Percentiles rank a stretch among this genome's conserved stretches.
phyloP scores from a whole-genome alignment of 352 stramenopile genomes.

The Globisporangium parvum region DNA sequence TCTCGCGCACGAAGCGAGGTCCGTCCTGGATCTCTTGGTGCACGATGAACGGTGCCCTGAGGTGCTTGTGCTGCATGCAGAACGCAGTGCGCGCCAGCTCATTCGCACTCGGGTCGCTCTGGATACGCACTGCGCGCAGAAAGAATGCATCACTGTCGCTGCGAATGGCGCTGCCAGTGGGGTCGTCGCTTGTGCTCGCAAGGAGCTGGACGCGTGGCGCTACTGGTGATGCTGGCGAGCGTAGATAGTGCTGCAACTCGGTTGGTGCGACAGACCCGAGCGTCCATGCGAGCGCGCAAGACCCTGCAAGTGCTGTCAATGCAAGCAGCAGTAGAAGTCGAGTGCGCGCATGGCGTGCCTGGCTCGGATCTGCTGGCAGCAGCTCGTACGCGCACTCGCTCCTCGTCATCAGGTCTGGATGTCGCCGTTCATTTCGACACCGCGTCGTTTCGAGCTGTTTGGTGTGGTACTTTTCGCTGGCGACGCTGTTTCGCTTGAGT shows the following conservation, averaged over 20 bases:
- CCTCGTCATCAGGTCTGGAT: too few species aligned
- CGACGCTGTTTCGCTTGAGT: too few species aligned
- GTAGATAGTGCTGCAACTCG: background rate
- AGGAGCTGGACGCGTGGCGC: background rate
- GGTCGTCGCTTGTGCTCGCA: too few species aligned
- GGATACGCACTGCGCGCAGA: background rate
- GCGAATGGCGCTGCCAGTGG: background rate
- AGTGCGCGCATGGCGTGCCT: too few species aligned
- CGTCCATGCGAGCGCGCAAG: background rate
- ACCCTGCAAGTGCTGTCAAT: background rate
- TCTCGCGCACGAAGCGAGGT: background rate
- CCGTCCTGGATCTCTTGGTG: background rate
- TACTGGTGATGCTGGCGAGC: background rate
- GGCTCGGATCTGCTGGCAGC: background rate
- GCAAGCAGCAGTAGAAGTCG: background rate
- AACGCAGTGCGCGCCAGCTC: background rate
- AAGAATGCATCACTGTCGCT: background rate
- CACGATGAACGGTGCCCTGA: background rate
- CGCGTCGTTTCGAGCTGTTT: too few species aligned
- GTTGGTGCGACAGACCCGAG: background rate
- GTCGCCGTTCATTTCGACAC: too few species aligned
- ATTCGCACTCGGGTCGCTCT: background rate
- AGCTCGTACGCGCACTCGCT: constrained; percentile 1
- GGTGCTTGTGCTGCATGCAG: background rate
- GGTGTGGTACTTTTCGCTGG: too few species aligned